Evolutionary conservation across 306 rosid genomes (phyloP).

Genomic region (Fragaria ananassa): DNA sequence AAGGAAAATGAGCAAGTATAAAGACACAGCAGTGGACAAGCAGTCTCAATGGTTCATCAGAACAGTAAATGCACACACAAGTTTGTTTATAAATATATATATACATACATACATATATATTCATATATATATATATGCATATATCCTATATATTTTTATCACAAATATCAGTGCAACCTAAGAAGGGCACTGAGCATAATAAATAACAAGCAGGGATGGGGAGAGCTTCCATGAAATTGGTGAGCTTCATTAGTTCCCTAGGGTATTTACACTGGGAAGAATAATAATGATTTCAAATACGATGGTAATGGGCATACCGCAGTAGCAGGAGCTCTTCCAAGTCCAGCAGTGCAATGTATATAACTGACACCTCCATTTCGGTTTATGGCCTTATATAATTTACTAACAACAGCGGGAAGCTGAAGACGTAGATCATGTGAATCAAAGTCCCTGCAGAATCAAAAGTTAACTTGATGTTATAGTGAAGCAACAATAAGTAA

Average conservation of each 20-base stretch:
- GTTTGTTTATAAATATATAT: too few relatives aligned
- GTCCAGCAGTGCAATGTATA: slow-evolving; percentile 97
- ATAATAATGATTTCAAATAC: slow-evolving; percentile 8
- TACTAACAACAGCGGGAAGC: slow-evolving; percentile 79
- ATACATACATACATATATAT: too few relatives aligned
- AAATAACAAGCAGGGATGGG: background rate
- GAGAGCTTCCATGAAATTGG: background rate
- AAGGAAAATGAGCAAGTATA: too few relatives aligned
- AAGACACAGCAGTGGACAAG: too few relatives aligned
- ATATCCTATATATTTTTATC: background rate
- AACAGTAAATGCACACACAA: background rate
- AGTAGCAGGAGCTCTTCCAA: slow-evolving; percentile 97
- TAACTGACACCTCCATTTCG: slow-evolving; percentile 84
- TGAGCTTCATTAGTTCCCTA: background rate
- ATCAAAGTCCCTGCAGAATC: slow-evolving; percentile 82
- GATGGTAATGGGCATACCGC: slow-evolving; percentile 43
- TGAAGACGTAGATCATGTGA: slow-evolving; percentile 68
- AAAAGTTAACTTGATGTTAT: slow-evolving; percentile 26
- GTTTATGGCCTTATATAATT: slow-evolving; percentile 68
- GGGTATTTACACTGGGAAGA: background rate
- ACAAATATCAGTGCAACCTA: background rate
- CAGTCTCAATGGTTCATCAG: too few relatives aligned
- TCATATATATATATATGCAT: too few relatives aligned
- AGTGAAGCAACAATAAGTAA: slow-evolving; percentile 16
- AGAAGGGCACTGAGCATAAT: background rate